Evolutionary conservation across 495 filamentous ascomycete genomes (phyloP), one percentile per base, ranked within the genome.

Genomic region (Trichoderma erinaceum): DNA sequence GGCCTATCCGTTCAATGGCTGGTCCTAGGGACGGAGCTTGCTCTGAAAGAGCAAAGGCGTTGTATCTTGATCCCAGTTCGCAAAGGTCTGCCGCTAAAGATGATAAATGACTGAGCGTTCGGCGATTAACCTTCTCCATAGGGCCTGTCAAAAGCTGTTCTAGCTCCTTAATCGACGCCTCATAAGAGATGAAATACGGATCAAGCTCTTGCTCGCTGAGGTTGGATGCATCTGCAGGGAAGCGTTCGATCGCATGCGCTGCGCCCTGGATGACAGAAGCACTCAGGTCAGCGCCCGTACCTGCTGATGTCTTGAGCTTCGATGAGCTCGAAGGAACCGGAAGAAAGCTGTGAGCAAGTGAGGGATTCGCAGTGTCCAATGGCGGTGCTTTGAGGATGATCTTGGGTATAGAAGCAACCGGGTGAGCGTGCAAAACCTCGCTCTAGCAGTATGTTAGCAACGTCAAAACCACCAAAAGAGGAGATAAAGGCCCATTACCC

Each of bases 11-110:
- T 77, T 99, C 95, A 69, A 98, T 97, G 3, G 95, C 94, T 5
- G 93, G 88, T n/a, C 92, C 90, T 4, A 99, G 88, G 2, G 90
- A 90, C 3, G 89, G 86, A 4, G 91, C 92, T 68, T 90, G 90
- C 77, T 99, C 96, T 0, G 92, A 96, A 0, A 99, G 81, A 0
- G 95, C 95, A 76, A 98, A 98, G n/a, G 90, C 96, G 73, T 99
- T 99, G 76, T 94, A 97, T 35, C 92, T 83, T 18, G 92, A 94
- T 35, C 95, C 95, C 3, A 99, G 84, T 72, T 99, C 95, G 69
- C 91, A 90, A 48, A 98, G 84, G 73, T 98, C 95, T 1, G 92
- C 84, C n/a, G 89, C 90, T 58, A 97, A 78, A 2, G 88, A 85
- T 15, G 90, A 89, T 3, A 97, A 75, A 72, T 98, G 95, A 46